Conservation (phyloP, 805 yeast genomes). For the Yamadazyma scolyti region DNA sequence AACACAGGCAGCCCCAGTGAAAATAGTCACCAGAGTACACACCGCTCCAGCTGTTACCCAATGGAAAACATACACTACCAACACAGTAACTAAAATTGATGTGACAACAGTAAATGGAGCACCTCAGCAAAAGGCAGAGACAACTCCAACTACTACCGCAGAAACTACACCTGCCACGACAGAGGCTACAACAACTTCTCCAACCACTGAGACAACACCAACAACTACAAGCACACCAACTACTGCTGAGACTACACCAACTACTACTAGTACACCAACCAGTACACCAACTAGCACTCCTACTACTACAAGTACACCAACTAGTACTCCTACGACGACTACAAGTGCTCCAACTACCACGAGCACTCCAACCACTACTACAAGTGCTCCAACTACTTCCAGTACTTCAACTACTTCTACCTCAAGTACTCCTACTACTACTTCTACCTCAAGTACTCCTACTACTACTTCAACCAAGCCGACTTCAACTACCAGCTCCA, state of each 20-base stretch:
- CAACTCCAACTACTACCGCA: conserved; percentile 7
- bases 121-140: conserved; percentile 13
- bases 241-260: conserved; percentile 6
- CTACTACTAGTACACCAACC: conserved; percentile 7
- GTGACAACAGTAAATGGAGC: conserved; percentile 15
- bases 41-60: conserved; percentile 27
- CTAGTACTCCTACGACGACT: conserved; percentile 4
- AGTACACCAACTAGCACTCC: conserved; percentile 9
- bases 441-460: conserved; percentile 6
- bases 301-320: conserved; percentile 9
- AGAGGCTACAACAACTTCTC: conserved; percentile 8
- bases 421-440: conserved; percentile 5
- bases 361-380: conserved; percentile 10
- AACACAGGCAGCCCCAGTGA: conserved; percentile 21
- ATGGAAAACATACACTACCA: conserved; percentile 18
- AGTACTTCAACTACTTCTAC: conserved; percentile 7
- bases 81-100: conserved; percentile 13
- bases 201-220: conserved; percentile 9
- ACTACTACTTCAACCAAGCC: conserved; percentile 12
- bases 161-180: conserved; percentile 5
- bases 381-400: conserved; percentile 8
- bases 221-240: conserved; percentile 4
- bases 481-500: conserved; percentile 9
- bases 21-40: conserved; percentile 17
- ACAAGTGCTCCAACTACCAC: conserved; percentile 9